Percentiles rank a stretch among this genome's conserved stretches.
phyloP scores from a whole-genome alignment of 1,284 basidiomycete genomes.

The Hypsizygus ulmarius region DNA sequence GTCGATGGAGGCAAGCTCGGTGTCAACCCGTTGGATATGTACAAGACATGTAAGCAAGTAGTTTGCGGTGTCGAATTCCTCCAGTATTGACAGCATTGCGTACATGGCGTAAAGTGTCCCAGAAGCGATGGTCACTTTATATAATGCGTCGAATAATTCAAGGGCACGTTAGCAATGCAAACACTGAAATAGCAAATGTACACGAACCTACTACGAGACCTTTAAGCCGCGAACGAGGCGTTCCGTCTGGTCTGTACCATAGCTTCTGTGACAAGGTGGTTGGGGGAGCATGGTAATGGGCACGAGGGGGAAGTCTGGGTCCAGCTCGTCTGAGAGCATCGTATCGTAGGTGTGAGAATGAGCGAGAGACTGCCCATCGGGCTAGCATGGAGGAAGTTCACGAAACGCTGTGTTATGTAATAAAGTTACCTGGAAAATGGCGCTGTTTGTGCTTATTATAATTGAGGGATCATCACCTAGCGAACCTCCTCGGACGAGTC shows the following conservation, averaged over 20 bases:
- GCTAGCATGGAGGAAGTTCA: constrained; percentile 24
- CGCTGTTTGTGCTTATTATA: constrained; percentile 3
- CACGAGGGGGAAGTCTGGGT: constrained; percentile 12
- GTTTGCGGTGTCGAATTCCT: constrained; percentile 24
- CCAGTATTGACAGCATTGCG: constrained; percentile 17
- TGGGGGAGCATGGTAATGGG: constrained; percentile 20
- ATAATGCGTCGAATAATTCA: not conserved
- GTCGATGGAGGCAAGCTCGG: constrained; percentile 24
- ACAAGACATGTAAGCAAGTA: constrained; percentile 25
- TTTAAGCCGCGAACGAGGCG: constrained; percentile 31
- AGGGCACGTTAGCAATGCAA: not conserved
- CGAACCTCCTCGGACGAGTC: not conserved
- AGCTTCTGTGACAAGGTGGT: constrained; percentile 25
- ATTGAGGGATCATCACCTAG: not conserved
- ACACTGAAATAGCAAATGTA: not conserved
- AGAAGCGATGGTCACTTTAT: constrained; percentile 15
- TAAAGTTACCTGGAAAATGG: not conserved
- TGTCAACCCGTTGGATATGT: constrained; percentile 29
- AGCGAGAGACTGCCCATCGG: constrained; percentile 25
- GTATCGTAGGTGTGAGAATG: constrained; percentile 19
- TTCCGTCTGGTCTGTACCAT: constrained; percentile 32
- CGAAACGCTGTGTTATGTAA: not conserved
- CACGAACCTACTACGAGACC: constrained; percentile 29
- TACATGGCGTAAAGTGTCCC: constrained; percentile 22
- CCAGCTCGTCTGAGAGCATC: constrained; percentile 15